Percentiles rank a stretch among this genome's conserved stretches.
phyloP scores from a whole-genome alignment of 257 asterid species.

The Eustoma russellianum region DNA sequence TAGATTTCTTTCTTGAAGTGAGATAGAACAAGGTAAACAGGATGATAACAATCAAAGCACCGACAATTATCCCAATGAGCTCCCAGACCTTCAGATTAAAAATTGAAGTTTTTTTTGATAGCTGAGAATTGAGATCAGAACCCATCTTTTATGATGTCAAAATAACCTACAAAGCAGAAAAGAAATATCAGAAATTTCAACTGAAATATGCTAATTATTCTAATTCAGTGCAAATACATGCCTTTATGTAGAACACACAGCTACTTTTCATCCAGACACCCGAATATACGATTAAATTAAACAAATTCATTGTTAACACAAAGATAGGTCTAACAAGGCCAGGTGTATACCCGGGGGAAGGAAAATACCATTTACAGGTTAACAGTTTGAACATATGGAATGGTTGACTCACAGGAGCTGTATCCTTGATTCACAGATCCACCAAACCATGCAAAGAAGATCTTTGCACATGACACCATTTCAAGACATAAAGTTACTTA shows the following conservation, averaged over 20 bases:
- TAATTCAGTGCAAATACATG: too few relatives aligned
- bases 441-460: slow-evolving; percentile 19
- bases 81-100: slow-evolving; percentile 87
- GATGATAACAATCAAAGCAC: slow-evolving; percentile 52
- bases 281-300: too few relatives aligned
- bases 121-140: slow-evolving; percentile 59
- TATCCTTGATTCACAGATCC: slow-evolving; percentile 18
- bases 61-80: slow-evolving; percentile 73
- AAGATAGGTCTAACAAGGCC: too few relatives aligned
- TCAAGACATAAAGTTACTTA: slow-evolving; percentile 12
- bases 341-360: too few relatives aligned
- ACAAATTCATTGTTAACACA: too few relatives aligned
- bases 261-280: too few relatives aligned
- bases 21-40: slow-evolving; percentile 54
- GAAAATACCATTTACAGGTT: too few relatives aligned
- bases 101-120: slow-evolving; percentile 48
- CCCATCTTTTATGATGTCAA: slow-evolving; percentile 45
- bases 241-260: too few relatives aligned
- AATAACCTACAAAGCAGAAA: slow-evolving; percentile 28
- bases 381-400: too few relatives aligned
- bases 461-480: slow-evolving; percentile 12
- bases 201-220: too few relatives aligned
- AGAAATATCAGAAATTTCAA: neutral
- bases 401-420: neutral
- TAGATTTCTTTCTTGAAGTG: slow-evolving; percentile 62